Conservation (phyloP, 768 basidiomycete genomes). For the Amanita muscaria region DNA sequence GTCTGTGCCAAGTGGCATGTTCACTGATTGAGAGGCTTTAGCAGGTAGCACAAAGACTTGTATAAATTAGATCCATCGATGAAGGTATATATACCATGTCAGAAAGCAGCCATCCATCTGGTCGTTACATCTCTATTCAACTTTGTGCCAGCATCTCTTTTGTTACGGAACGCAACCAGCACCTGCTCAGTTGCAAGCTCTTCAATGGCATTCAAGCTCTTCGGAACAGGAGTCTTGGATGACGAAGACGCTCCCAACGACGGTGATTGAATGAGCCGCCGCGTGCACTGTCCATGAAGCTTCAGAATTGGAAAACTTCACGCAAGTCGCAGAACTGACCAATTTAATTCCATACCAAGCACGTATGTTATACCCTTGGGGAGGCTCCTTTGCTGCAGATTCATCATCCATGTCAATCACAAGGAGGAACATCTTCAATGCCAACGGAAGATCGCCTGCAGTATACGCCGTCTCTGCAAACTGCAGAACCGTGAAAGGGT, state of each 20-base stretch:
- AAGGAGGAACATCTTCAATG: slow-evolving; percentile 72
- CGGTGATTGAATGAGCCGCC: slow-evolving; percentile 36
- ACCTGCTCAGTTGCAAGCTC: slow-evolving; percentile 68
- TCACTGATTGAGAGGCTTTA: too few relatives aligned
- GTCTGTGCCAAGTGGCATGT: too few relatives aligned
- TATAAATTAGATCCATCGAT: too few relatives aligned
- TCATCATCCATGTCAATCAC: slow-evolving; percentile 71
- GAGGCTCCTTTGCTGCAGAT: slow-evolving; percentile 30
- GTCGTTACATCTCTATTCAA: slow-evolving; percentile 36
- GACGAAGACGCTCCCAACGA: slow-evolving; percentile 29
- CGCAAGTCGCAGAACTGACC: slow-evolving; percentile 39
- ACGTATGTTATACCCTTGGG: slow-evolving; percentile 50
- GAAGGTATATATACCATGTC: slow-evolving; percentile 9
- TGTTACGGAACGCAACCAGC: slow-evolving; percentile 44
- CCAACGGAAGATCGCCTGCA: slow-evolving; percentile 60
- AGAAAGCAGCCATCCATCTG: slow-evolving; percentile 31
- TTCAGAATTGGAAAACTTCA: background rate
- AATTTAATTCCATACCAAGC: slow-evolving; percentile 84
- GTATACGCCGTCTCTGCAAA: slow-evolving; percentile 87
- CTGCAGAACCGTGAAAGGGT: slow-evolving; percentile 76
- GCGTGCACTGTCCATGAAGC: slow-evolving; percentile 40
- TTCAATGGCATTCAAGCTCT: slow-evolving; percentile 50
- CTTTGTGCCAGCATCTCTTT: slow-evolving; percentile 32
- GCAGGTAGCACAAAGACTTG: too few relatives aligned
- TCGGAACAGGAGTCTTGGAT: slow-evolving; percentile 51